Conservation (phyloP, 768 basidiomycete genomes). For the Pisolithus orientalis region DNA sequence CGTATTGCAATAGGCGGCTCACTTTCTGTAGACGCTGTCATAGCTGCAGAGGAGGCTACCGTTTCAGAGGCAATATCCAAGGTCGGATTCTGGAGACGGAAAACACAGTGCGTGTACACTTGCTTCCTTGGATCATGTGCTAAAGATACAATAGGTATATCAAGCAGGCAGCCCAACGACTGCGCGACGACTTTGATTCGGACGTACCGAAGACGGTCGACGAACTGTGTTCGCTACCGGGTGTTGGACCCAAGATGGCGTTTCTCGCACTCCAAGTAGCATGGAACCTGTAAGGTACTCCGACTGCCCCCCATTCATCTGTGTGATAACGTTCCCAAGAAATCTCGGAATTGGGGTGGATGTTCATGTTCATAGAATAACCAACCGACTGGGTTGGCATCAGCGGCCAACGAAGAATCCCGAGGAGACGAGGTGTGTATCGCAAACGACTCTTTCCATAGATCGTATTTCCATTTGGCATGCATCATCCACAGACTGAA, state of each 20-base stretch:
- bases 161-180: conserved; percentile 60
- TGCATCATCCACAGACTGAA: conserved; percentile 44
- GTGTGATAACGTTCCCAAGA: conserved; percentile 31
- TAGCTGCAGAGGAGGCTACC: conserved; percentile 52
- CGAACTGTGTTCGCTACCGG: conserved; percentile 79
- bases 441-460: neutral
- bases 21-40: conserved; percentile 66
- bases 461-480: neutral
- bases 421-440: conserved; percentile 80
- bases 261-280: conserved; percentile 79
- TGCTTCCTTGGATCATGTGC: neutral
- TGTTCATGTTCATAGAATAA: conserved; percentile 93
- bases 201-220: conserved; percentile 89
- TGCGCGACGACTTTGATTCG: conserved; percentile 67
- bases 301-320: neutral
- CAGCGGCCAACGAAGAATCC: conserved; percentile 75
- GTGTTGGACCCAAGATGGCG: conserved; percentile 97
- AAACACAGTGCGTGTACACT: conserved; percentile 58
- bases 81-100: conserved; percentile 90
- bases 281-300: conserved; percentile 62
- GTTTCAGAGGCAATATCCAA: conserved; percentile 77
- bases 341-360: conserved; percentile 94
- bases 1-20: conserved; percentile 70
- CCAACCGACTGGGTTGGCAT: conserved; percentile 92
- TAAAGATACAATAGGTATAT: conserved; percentile 48